Conservation (phyloP, 306 rosid genomes). For the Malus orientalis region DNA sequence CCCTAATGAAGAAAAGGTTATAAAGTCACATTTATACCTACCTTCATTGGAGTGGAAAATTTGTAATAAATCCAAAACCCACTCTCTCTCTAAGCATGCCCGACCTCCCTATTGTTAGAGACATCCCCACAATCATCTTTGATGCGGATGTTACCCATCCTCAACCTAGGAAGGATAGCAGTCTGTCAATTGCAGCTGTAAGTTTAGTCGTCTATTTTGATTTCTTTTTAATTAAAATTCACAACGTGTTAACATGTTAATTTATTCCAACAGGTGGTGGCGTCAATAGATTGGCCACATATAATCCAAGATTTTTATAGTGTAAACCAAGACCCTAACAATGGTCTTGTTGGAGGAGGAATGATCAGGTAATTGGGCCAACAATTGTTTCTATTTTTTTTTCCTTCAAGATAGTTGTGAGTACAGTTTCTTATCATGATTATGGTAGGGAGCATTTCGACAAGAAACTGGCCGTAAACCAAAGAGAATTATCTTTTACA, state of each 20-base stretch:
- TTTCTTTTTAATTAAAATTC: not conserved
- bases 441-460: constrained; percentile 49
- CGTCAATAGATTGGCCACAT: constrained; percentile 87
- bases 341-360: constrained; percentile 40
- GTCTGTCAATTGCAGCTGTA: constrained; percentile 85
- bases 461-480: constrained; percentile 11
- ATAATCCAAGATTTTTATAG: constrained; percentile 59
- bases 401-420: not conserved
- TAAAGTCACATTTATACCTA: no score
- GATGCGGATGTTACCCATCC: constrained; percentile 89
- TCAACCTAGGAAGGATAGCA: not conserved
- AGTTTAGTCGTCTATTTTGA: not conserved
- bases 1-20: no score
- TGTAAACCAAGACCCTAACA: constrained; percentile 3
- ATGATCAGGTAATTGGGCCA: constrained; percentile 43
- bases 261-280: constrained; percentile 54
- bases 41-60: no score
- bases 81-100: no score
- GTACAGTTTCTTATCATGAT: not conserved
- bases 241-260: not conserved
- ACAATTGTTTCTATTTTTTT: no score
- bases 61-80: no score
- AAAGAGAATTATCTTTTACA: constrained; percentile 69
- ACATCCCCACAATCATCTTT: constrained; percentile 52
- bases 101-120: constrained; percentile 19